phyloP scores from a whole-genome alignment of 305 asterid genomes.

The Fraxinus latifolia region DNA sequence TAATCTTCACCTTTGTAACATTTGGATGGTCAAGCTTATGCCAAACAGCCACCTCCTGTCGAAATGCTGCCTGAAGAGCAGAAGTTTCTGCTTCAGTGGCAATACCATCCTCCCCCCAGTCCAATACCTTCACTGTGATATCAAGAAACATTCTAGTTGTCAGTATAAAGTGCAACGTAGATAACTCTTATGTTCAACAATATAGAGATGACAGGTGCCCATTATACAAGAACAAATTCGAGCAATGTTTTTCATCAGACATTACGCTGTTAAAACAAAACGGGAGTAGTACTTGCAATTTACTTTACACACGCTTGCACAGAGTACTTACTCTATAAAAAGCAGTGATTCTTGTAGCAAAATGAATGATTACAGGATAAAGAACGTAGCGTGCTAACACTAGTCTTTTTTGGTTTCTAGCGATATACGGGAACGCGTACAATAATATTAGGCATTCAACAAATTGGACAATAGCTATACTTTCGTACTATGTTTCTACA shows the following conservation, averaged over 20 bases:
- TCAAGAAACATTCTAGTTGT: conserved; percentile 2
- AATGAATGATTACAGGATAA: background rate
- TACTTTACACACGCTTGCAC: background rate
- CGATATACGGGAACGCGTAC: background rate
- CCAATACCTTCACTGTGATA: conserved; percentile 63
- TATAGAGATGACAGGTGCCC: background rate
- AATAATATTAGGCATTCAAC: background rate
- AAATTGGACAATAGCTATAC: background rate
- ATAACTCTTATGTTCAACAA: background rate
- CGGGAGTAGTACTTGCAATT: background rate
- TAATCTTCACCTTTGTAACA: conserved; percentile 59
- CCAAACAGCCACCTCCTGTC: conserved; percentile 74
- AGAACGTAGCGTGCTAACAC: background rate
- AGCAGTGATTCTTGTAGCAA: background rate
- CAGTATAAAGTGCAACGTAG: background rate
- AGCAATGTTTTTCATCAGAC: background rate
- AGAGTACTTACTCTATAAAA: background rate
- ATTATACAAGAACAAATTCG: background rate
- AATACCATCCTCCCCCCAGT: conserved; percentile 82
- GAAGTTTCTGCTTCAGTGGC: conserved; percentile 59
- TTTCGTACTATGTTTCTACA: background rate
- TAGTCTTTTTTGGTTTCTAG: background rate
- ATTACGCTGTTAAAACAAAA: background rate
- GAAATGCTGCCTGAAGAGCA: conserved; percentile 56
- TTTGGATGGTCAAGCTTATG: conserved; percentile 79